Evolutionary conservation across 2,329 filamentous ascomycete species (phyloP), one percentile per base, ranked within the genome.

Genomic region (Colletotrichum gigasporum): DNA sequence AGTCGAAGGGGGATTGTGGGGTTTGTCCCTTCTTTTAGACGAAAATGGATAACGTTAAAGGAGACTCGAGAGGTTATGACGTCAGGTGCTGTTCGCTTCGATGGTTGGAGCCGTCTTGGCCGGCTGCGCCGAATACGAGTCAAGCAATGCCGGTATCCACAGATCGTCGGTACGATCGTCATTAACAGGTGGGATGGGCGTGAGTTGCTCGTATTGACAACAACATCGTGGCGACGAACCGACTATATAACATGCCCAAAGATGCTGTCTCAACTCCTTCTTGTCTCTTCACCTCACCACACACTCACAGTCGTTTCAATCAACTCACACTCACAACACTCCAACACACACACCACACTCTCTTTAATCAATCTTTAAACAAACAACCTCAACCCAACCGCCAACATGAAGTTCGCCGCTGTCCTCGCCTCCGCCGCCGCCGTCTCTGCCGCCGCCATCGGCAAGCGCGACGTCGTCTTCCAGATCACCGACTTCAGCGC

Each of bases 321-420:
- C 16, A 39, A 39, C 35, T 39, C 7, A 8, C 12, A 41, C 52
- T 41, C 30, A 53, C 55, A 35, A 61, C 50, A 55, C n/a, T 11
- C 41, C 42, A 34, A 32, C 12, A 10, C 14, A 47, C 32, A 14
- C 12, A 37, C 10, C 22, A 58, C 16, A 42, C 39, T 16, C 35
- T 41, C 20, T 42, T 18, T 32, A 56, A 28, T 26, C 44, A 45
- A 37, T 44, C 7, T 26, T 18, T 26, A 48, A 56, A 24, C 24
- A 55, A 30, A 24, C 35, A 51, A 18, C 26, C 39, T 11, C 30
- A 41, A 32, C 37, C 12, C 44, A 53, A 67, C 58, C 51, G 34
- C 62, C 69, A 72, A 69, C 45, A 72, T 75, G 73, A 69, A 71
- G 69, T 67, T 69, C 67, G 18, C 65, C 65, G 65, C 69, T 45